Conservation (phyloP, 73 alveolate species). For the Paramecium biaurelia region DNA sequence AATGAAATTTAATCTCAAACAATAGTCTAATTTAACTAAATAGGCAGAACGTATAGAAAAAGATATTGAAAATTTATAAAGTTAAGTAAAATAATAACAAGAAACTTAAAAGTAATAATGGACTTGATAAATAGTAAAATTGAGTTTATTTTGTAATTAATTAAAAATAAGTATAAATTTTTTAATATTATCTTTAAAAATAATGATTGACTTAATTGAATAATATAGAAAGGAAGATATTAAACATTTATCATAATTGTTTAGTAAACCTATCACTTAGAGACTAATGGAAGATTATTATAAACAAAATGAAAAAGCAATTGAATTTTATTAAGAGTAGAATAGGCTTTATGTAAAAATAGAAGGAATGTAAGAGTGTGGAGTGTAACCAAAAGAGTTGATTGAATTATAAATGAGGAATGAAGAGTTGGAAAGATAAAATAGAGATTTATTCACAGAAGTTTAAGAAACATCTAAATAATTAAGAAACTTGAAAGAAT, state of each 20-base stretch:
- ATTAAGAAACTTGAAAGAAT: background rate
- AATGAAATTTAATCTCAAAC: background rate
- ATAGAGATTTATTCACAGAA: background rate
- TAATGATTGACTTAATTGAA: background rate
- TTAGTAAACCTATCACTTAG: background rate
- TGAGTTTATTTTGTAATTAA: too few species aligned
- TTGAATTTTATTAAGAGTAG: background rate
- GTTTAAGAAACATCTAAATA: background rate
- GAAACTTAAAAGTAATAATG: too few species aligned
- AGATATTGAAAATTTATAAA: too few species aligned
- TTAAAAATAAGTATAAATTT: background rate
- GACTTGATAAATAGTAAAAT: too few species aligned
- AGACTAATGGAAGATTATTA: background rate
- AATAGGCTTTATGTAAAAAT: background rate
- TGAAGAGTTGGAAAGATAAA: conserved; percentile 22
- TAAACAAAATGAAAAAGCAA: background rate
- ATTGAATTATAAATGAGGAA: conserved; percentile 9
- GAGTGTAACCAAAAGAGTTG: background rate
- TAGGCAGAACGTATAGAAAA: too few species aligned
- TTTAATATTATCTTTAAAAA: background rate
- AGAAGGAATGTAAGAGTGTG: background rate
- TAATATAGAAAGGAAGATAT: background rate
- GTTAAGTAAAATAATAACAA: too few species aligned
- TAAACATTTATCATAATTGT: background rate
- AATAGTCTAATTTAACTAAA: too few species aligned